Percentiles rank a stretch among this genome's conserved stretches.
These are phyloP conservation scores for Borovskyia barvae DNA, from an alignment of 208 protist species.

Conservation along the genomic window DNA sequence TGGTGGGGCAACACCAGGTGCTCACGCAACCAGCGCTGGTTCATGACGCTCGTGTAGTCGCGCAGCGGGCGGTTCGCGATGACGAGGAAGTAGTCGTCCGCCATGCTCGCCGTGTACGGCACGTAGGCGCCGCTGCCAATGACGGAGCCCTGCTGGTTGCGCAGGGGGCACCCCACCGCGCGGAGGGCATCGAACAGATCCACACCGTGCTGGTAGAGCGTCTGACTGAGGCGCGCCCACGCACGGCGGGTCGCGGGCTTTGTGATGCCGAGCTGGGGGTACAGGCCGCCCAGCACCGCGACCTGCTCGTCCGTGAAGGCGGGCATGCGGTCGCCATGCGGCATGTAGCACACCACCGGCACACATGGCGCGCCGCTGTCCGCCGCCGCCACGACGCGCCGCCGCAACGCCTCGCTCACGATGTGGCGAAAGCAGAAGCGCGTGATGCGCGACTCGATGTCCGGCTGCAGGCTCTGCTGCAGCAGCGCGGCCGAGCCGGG, in stretches of 20 bases:
- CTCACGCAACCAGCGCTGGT: conserved; percentile 20
- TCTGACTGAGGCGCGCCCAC: conserved; percentile 9
- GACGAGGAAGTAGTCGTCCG: conserved; percentile 8
- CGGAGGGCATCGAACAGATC: conserved; percentile 11
- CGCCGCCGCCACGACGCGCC: conserved; percentile 4
- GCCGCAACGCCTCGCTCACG: conserved; percentile 18
- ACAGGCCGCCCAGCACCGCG: conserved; percentile 10
- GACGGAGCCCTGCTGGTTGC: not conserved
- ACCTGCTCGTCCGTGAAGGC: conserved; percentile 17
- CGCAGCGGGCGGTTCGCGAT: conserved; percentile 20
- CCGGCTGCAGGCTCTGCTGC: conserved; percentile 7
- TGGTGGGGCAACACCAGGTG: conserved; percentile 5
- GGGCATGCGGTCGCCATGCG: conserved; percentile 1
- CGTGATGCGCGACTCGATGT: conserved; percentile 12
- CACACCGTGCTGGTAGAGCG: conserved; percentile 19
- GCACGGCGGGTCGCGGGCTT: conserved; percentile 1
- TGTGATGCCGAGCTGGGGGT: conserved; percentile 11
- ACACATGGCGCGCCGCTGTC: not conserved
- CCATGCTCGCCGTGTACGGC: conserved; percentile 18
- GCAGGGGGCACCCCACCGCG: conserved; percentile 7
- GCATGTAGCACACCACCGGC: conserved; percentile 23
- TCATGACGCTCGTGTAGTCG: conserved; percentile 15
- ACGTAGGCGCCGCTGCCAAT: conserved; percentile 15
- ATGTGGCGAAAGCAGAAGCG: conserved; percentile 6
- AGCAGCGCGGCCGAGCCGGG: conserved; percentile 3